phyloP scores from a whole-genome alignment of 257 asterid species.

The Fraxinus americana region DNA sequence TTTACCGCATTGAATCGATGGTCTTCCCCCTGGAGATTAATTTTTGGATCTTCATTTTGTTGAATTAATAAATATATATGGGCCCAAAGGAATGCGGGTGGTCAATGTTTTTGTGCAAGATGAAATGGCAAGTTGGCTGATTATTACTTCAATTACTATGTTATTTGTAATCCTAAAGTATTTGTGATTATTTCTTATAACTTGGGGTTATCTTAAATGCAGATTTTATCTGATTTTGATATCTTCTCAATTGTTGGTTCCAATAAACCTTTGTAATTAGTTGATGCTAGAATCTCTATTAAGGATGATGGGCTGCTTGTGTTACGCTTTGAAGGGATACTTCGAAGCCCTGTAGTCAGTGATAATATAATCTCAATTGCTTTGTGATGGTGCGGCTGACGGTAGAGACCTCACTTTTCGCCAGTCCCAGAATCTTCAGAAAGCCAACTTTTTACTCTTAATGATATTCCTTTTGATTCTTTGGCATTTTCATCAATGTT shows the following conservation, averaged over 20 bases:
- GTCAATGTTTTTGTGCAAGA: constrained; percentile 84
- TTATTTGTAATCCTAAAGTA: neutral
- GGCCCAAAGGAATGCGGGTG: constrained; percentile 88
- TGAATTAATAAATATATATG: no score
- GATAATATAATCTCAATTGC: no score
- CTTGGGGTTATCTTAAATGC: constrained; percentile 32
- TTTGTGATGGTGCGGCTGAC: no score
- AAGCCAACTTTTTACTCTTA: constrained; percentile 67
- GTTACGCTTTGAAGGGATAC: constrained; percentile 75
- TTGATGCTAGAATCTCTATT: constrained; percentile 63
- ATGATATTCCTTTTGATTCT: constrained; percentile 87
- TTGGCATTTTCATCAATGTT: constrained; percentile 93
- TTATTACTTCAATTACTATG: neutral
- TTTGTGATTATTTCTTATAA: constrained; percentile 20
- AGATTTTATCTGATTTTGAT: constrained; percentile 87
- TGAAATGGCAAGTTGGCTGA: constrained; percentile 66
- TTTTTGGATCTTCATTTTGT: no score
- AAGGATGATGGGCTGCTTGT: constrained; percentile 64
- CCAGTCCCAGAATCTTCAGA: constrained; percentile 95
- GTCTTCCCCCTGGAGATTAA: constrained; percentile 58
- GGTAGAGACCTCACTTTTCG: constrained; percentile 71
- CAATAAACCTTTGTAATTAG: constrained; percentile 82
- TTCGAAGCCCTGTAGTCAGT: constrained; percentile 81
- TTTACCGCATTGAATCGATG: constrained; percentile 59
- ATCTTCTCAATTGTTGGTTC: constrained; percentile 88